Evolutionary conservation across 169 alveolate genomes (phyloP).

Genomic region (Plasmodium gallinaceum): DNA sequence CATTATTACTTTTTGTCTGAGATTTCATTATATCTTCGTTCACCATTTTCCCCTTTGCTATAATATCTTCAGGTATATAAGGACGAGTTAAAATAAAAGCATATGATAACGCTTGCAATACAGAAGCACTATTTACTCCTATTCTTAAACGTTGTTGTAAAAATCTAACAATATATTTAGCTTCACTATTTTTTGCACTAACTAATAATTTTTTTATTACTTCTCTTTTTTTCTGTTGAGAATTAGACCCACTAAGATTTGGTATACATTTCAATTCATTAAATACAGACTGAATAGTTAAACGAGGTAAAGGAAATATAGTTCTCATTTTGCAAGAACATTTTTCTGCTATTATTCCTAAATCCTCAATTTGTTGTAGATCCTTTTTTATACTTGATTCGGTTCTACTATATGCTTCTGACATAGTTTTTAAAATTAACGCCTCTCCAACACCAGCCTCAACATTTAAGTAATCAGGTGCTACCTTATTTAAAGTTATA

Average conservation of each 20-base stretch:
- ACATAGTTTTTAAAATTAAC: conserved; percentile 93
- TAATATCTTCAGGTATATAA: conserved; percentile 54
- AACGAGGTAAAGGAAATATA: conserved; percentile 88
- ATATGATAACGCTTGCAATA: conserved; percentile 91
- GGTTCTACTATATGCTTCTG: conserved; percentile 95
- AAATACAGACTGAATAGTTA: conserved; percentile 87
- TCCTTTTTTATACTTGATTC: conserved; percentile 92
- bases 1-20: not conserved
- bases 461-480: conserved; percentile 95
- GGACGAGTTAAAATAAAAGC: conserved; percentile 88
- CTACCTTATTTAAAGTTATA: conserved; percentile 89
- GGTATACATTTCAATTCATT: conserved; percentile 83
- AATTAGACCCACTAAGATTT: conserved; percentile 81
- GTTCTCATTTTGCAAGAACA: conserved; percentile 91
- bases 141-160: conserved; percentile 96
- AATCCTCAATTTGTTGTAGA: conserved; percentile 93
- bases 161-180: conserved; percentile 95
- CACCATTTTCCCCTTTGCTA: conserved; percentile 33
- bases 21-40: conserved; percentile 23
- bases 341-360: conserved; percentile 89
- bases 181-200: conserved; percentile 94
- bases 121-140: conserved; percentile 96
- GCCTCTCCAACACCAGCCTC: conserved; percentile 98
- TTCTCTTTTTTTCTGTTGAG: conserved; percentile 84
- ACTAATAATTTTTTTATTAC: conserved; percentile 91